Evolutionary conservation across 2,329 filamentous ascomycete species (phyloP).

Genomic region (Fusarium mexicanum): DNA sequence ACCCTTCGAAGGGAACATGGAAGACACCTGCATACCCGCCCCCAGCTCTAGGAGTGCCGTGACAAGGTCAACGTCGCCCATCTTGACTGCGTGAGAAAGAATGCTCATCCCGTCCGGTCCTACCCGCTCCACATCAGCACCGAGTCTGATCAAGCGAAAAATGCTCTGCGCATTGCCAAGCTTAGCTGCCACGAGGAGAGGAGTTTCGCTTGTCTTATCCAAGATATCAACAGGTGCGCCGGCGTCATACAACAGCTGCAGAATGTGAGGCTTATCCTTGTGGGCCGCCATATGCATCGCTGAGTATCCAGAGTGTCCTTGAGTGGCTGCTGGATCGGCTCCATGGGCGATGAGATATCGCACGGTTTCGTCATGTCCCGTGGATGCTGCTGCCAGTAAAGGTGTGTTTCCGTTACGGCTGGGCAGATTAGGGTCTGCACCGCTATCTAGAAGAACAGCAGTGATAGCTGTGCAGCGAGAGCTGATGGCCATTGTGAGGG

Average conservation of each 20-base stretch:
- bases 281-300: constrained; percentile 45
- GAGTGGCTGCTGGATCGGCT: constrained; percentile 35
- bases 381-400: constrained; percentile 40
- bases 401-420: constrained; percentile 44
- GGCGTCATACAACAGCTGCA: constrained; percentile 36
- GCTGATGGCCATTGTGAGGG: constrained; percentile 43
- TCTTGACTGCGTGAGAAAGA: constrained; percentile 42
- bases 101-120: constrained; percentile 44
- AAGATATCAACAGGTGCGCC: constrained; percentile 38
- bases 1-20: constrained; percentile 1
- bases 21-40: constrained; percentile 30
- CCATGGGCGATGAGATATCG: constrained; percentile 42
- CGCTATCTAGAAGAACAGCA: constrained; percentile 40
- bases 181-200: constrained; percentile 42
- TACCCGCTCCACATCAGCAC: constrained; percentile 41
- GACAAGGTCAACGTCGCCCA: constrained; percentile 37
- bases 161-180: constrained; percentile 40
- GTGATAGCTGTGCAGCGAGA: constrained; percentile 41
- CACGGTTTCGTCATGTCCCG: constrained; percentile 43
- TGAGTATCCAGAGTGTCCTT: constrained; percentile 40
- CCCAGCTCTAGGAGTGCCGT: constrained; percentile 37
- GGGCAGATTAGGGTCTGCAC: constrained; percentile 39
- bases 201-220: constrained; percentile 41
- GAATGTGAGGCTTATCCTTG: constrained; percentile 39
- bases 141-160: constrained; percentile 37